Evolutionary conservation across 2,329 filamentous ascomycete genomes (phyloP), one percentile per base, ranked within the genome.

Genomic region (Monilinia fructigena): DNA sequence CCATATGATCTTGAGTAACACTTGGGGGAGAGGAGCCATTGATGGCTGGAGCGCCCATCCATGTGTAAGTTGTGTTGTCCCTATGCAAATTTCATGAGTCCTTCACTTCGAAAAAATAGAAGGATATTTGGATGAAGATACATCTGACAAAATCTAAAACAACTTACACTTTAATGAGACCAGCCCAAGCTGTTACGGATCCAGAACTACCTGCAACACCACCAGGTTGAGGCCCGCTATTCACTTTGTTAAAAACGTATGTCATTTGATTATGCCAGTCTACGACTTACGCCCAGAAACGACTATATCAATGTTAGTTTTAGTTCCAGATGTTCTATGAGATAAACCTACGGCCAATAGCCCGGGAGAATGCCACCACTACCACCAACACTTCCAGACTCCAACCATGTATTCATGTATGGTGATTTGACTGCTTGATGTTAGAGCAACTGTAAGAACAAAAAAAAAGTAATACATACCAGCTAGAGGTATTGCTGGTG

Each of bases 381-480:
- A 5, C 84, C 83, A 38, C 83, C 85, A 75, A 86, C 81, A 47
- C 80, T 85, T 2, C 87, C 88, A 12, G 83, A 86, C 67, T 85
- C 79, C 38, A 90, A 80, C 90, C 89, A 93, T n/a, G 87, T 85
- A 74, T 85, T 91, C 55, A 93, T 79, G 71, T 93, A 94, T 0
- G 91, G 91, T 18, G 87, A 89, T 69, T 85, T 86, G 50, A 93
- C 73, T 74, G 23, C 4, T 38, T 18, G 20, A 40, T 16, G 2
- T 66, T 28, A 66, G 64, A 48, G 18, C 3, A 6, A 47, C 26
- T 53, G 16, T 65, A 16, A 8, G 18, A 8, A 16, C 1, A 38
- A 28, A 4, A 26, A 6, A 6, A 4, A 16, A 14, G 14, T 50
- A 18, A 47, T 64, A 59, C 6, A 55, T 70, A 72, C 73, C 90